Percentiles rank a stretch among this genome's conserved stretches.
These are phyloP conservation scores for Wickerhamomyces ciferrii DNA, from an alignment of 805 yeast species.

Conservation along the genomic window DNA sequence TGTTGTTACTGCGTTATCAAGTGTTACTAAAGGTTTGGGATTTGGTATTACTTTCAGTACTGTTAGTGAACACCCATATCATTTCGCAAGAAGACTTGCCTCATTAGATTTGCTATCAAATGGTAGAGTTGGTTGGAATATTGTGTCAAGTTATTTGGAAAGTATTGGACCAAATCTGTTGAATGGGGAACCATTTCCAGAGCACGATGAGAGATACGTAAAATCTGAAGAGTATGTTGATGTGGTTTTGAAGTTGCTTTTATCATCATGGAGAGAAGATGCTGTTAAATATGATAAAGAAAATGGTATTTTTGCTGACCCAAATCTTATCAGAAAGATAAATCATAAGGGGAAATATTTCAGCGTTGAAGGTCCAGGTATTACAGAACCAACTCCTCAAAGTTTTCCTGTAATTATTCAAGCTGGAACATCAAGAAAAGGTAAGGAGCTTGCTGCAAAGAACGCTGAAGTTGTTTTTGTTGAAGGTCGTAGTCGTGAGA, in stretches of 20 bases:
- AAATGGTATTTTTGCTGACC: conserved; percentile 26
- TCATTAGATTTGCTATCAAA: conserved; percentile 35
- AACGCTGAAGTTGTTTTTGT: conserved; percentile 38
- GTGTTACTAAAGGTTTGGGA: conserved; percentile 26
- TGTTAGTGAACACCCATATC: conserved; percentile 35
- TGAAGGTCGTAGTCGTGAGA: conserved; percentile 28
- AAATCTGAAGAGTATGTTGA: conserved; percentile 34
- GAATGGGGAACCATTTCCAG: conserved; percentile 27
- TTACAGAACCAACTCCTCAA: conserved; percentile 38
- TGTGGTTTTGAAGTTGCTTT: conserved; percentile 29
- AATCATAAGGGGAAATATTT: conserved; percentile 33
- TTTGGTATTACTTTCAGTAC: conserved; percentile 37
- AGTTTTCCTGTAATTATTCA: conserved; percentile 38
- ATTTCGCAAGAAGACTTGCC: conserved; percentile 31
- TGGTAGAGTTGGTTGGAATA: conserved; percentile 40
- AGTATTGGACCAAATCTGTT: conserved; percentile 32
- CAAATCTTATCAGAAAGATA: conserved; percentile 30
- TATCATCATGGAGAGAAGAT: conserved; percentile 34
- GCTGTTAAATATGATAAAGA: conserved; percentile 13
- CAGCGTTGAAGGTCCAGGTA: conserved; percentile 36
- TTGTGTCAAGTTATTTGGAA: conserved; percentile 34
- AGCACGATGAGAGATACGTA: conserved; percentile 31
- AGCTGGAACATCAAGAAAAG: conserved; percentile 38
- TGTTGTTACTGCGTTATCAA: conserved; percentile 36
- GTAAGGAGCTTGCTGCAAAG: conserved; percentile 36